A percentile compares a stretch with the other conserved stretches of the same genome.
These are phyloP conservation scores for Talaromyces sp. DNA, from an alignment of 2,329 filamentous ascomycete species.

Conservation along the genomic window DNA sequence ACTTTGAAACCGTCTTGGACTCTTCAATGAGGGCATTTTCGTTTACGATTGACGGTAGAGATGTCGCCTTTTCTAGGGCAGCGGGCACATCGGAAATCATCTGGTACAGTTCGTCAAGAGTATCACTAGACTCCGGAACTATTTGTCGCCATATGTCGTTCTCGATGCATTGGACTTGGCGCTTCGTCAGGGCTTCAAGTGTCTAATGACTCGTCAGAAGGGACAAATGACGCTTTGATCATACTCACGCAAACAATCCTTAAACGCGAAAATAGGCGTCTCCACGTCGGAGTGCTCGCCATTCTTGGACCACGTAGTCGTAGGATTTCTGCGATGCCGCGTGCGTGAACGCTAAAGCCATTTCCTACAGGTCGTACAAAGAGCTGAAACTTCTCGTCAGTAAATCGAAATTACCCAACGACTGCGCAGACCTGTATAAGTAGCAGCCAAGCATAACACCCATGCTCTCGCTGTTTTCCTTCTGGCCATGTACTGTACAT, in stretches of 20 bases:
- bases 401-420: neutral
- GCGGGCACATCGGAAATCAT: neutral
- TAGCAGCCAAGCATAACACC: neutral
- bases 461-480: neutral
- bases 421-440: neutral
- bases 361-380: neutral
- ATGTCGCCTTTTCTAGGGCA: neutral
- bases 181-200: neutral
- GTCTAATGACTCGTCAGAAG: neutral
- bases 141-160: neutral
- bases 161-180: neutral
- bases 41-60: neutral
- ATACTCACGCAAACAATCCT: neutral
- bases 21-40: neutral
- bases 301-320: neutral
- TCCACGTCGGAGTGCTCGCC: neutral
- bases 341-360: neutral
- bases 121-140: neutral
- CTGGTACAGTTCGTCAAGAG: neutral
- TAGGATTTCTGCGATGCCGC: neutral
- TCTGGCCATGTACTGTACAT: neutral
- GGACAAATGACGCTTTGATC: neutral
- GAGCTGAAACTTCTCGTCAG: neutral
- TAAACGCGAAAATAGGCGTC: neutral
- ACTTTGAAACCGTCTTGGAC: neutral